phyloP scores from a whole-genome alignment of 352 stramenopile species.

The Phytophthora constricta region DNA sequence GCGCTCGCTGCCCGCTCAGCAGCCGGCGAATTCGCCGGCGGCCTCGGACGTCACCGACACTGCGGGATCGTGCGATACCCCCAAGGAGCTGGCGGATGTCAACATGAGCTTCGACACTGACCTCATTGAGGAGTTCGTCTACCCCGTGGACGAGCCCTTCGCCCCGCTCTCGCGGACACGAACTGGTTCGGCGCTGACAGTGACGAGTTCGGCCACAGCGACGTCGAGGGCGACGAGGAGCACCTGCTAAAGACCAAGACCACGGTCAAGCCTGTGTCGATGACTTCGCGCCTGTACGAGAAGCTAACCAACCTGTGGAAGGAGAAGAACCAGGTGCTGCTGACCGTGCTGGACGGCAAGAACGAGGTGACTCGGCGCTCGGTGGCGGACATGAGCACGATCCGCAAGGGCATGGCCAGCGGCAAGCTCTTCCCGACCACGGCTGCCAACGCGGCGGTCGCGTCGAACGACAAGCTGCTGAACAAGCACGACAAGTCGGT shows the following conservation, averaged over 20 bases:
- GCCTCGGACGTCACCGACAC: slow-evolving; percentile 78
- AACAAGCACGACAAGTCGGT: slow-evolving; percentile 66
- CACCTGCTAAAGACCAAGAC: slow-evolving; percentile 30
- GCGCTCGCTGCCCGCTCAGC: slow-evolving; percentile 10
- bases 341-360: slow-evolving; percentile 75
- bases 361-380: slow-evolving; percentile 75
- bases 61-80: slow-evolving; percentile 60
- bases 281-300: slow-evolving; percentile 76
- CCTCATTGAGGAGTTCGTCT: slow-evolving; percentile 84
- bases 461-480: slow-evolving; percentile 41
- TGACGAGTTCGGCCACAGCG: slow-evolving; percentile 66
- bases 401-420: slow-evolving; percentile 70
- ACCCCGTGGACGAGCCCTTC: slow-evolving; percentile 83
- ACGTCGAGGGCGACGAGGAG: slow-evolving; percentile 64
- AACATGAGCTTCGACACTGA: slow-evolving; percentile 64
- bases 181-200: slow-evolving; percentile 68
- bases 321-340: slow-evolving; percentile 87
- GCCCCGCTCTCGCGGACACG: slow-evolving; percentile 55
- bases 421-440: slow-evolving; percentile 73
- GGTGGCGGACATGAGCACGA: slow-evolving; percentile 84
- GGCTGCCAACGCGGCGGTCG: slow-evolving; percentile 30
- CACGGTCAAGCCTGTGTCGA: slow-evolving; percentile 50
- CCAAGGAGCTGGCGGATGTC: slow-evolving; percentile 54
- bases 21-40: slow-evolving; percentile 54
- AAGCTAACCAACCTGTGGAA: slow-evolving; percentile 84